A percentile compares a stretch with the other conserved stretches of the same genome.
Conservation (phyloP, 257 asterid species). For the Solanum gandarillasii region DNA sequence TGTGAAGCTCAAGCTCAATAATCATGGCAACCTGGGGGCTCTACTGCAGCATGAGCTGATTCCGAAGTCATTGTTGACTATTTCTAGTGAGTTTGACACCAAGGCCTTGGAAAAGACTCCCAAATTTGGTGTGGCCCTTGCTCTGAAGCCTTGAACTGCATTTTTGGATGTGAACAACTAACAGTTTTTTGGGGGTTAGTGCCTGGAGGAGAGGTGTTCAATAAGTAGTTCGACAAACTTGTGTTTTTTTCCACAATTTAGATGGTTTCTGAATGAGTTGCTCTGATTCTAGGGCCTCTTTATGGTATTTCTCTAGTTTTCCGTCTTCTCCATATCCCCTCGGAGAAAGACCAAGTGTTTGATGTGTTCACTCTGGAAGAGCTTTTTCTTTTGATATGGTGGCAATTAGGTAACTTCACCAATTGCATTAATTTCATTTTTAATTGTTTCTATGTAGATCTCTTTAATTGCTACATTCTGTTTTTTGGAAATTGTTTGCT, state of each 20-base stretch:
- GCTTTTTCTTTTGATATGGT: background rate
- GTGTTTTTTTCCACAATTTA: conserved; percentile 6
- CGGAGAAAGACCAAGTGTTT: background rate
- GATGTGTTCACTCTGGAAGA: background rate
- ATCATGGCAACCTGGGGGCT: conserved; percentile 59
- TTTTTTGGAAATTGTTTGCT: background rate
- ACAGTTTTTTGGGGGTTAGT: conserved; percentile 5
- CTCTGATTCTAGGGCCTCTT: conserved; percentile 2
- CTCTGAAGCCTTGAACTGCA: conserved; percentile 44
- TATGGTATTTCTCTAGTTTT: background rate
- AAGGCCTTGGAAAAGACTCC: conserved; percentile 79
- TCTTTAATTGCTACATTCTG: background rate
- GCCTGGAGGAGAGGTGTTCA: conserved; percentile 12
- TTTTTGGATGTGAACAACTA: background rate
- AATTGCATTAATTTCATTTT: background rate
- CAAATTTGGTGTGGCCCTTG: conserved; percentile 54
- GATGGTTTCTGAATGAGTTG: conserved; percentile 9
- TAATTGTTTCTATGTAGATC: background rate
- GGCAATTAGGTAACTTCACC: background rate
- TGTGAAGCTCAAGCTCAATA: conserved; percentile 65
- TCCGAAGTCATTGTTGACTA: conserved; percentile 51
- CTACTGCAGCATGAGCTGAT: conserved; percentile 63
- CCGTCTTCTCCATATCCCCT: background rate
- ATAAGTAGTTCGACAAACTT: conserved; percentile 25
- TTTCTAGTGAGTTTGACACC: conserved; percentile 69